These are phyloP conservation scores for Monosporascus ibericus DNA, from an alignment of 2,329 filamentous ascomycete species.

Conservation along the genomic window DNA sequence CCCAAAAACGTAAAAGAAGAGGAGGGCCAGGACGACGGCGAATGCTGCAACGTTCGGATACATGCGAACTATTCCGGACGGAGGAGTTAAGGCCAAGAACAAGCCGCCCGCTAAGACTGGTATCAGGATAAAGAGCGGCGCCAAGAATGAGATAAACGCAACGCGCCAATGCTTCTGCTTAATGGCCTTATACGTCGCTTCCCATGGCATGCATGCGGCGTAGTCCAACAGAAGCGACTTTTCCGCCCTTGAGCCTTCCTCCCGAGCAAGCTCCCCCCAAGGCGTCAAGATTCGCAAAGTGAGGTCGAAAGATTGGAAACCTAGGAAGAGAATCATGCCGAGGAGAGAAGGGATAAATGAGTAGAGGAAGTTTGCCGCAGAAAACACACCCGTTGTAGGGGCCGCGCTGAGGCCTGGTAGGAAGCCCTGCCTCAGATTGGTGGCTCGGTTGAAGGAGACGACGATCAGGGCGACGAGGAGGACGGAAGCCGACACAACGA, in stretches of 20 bases:
- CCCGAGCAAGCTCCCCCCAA: constrained; percentile 56
- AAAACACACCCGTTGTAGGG: constrained; percentile 63
- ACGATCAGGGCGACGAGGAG: constrained; percentile 67
- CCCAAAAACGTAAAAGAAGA: constrained; percentile 62
- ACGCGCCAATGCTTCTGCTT: constrained; percentile 60
- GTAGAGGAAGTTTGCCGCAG: constrained; percentile 82
- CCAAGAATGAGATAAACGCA: constrained; percentile 54
- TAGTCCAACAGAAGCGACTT: constrained; percentile 66
- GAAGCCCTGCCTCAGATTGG: constrained; percentile 64
- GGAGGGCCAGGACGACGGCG: constrained; percentile 65
- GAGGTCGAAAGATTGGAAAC: constrained; percentile 62
- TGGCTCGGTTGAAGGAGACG: constrained; percentile 69
- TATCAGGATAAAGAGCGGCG: constrained; percentile 53
- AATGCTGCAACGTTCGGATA: constrained; percentile 69
- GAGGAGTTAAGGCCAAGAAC: constrained; percentile 66
- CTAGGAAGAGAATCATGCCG: constrained; percentile 60
- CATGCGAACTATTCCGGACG: constrained; percentile 51
- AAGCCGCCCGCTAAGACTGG: constrained; percentile 64
- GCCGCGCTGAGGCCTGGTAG: constrained; percentile 57
- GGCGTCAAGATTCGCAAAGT: constrained; percentile 61
- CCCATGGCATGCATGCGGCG: constrained; percentile 57
- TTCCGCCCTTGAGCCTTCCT: constrained; percentile 55
- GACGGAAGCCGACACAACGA: constrained; percentile 52
- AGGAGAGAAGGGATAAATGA: constrained; percentile 65
- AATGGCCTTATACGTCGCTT: constrained; percentile 51